Evolutionary conservation across 768 basidiomycete genomes (phyloP).

Genomic region (Rickenella mellea): DNA sequence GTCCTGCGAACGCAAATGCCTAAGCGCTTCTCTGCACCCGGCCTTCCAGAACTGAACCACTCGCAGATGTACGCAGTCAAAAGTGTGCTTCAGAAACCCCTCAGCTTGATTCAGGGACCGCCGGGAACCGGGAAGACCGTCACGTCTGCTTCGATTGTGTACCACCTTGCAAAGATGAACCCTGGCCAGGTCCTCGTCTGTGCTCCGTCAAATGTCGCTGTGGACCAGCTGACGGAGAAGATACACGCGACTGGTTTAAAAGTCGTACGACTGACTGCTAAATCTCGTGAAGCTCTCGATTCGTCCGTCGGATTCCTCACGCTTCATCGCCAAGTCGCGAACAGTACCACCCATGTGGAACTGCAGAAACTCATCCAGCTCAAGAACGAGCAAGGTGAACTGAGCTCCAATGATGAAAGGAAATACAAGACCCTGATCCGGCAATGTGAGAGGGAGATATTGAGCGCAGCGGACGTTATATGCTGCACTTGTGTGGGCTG

Average conservation of each 20-base stretch:
- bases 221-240: slow-evolving; percentile 98
- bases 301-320: slow-evolving; percentile 93
- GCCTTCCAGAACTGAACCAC: slow-evolving; percentile 95
- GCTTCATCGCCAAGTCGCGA: slow-evolving; percentile 94
- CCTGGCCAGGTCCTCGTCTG: slow-evolving; percentile 98
- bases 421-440: slow-evolving; percentile 95
- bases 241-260: slow-evolving; percentile 98
- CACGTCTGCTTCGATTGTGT: slow-evolving; percentile 96
- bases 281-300: slow-evolving; percentile 95
- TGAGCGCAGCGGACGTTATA: slow-evolving; percentile 92
- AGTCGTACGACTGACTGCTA: slow-evolving; percentile 94
- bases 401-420: slow-evolving; percentile 93
- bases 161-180: slow-evolving; percentile 99
- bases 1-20: slow-evolving; percentile 88
- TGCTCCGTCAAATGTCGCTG: slow-evolving; percentile 98
- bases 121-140: slow-evolving; percentile 99
- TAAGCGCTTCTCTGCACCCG: slow-evolving; percentile 93
- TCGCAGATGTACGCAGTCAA: slow-evolving; percentile 99
- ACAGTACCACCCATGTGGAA: slow-evolving; percentile 92
- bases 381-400: slow-evolving; percentile 94
- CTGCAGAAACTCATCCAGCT: slow-evolving; percentile 96
- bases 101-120: slow-evolving; percentile 96
- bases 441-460: slow-evolving; percentile 96
- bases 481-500: slow-evolving; percentile 98
- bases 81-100: slow-evolving; percentile 94